Evolutionary conservation across 345 rosid species (phyloP).

Genomic region (Nasturtium officinale): DNA sequence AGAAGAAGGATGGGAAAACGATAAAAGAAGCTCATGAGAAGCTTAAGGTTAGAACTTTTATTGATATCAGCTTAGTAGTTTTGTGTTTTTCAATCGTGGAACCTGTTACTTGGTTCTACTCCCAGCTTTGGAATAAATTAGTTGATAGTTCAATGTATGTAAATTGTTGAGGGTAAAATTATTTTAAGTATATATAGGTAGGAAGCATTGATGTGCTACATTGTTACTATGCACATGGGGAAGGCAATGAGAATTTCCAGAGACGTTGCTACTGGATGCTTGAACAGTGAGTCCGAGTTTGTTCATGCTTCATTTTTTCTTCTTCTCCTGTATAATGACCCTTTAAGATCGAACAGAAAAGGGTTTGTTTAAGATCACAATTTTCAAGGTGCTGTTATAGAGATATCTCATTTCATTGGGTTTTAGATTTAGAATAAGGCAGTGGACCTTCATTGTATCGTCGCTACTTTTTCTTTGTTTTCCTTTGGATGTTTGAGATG

Average conservation of each 20-base stretch:
- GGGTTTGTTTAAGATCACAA: conserved; percentile 3
- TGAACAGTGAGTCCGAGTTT: conserved; percentile 63
- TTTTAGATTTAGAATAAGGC: conserved; percentile 12
- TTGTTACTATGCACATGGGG: conserved; percentile 98
- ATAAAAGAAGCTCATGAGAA: conserved; percentile 94
- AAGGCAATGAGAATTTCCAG: conserved; percentile 86
- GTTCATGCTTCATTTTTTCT: neutral
- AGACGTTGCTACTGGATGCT: conserved; percentile 99
- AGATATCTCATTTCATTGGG: conserved; percentile 4
- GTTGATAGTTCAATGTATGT: conserved; percentile 20
- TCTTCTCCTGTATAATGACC: neutral
- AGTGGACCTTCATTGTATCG: neutral
- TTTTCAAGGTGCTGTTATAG: conserved; percentile 3
- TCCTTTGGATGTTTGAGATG: conserved; percentile 4
- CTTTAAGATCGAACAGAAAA: neutral
- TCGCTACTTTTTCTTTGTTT: conserved; percentile 20
- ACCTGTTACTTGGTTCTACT: conserved; percentile 13
- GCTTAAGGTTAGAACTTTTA: conserved; percentile 57
- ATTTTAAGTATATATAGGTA: conserved; percentile 60
- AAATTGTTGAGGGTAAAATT: conserved; percentile 37
- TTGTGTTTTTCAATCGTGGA: conserved; percentile 11
- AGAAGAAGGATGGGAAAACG: conserved; percentile 86
- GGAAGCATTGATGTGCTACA: conserved; percentile 92
- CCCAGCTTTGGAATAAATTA: conserved; percentile 11
- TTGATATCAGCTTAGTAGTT: neutral